Evolutionary conservation across 208 protist species (phyloP).

Genomic region (Crithidia brevicula): DNA sequence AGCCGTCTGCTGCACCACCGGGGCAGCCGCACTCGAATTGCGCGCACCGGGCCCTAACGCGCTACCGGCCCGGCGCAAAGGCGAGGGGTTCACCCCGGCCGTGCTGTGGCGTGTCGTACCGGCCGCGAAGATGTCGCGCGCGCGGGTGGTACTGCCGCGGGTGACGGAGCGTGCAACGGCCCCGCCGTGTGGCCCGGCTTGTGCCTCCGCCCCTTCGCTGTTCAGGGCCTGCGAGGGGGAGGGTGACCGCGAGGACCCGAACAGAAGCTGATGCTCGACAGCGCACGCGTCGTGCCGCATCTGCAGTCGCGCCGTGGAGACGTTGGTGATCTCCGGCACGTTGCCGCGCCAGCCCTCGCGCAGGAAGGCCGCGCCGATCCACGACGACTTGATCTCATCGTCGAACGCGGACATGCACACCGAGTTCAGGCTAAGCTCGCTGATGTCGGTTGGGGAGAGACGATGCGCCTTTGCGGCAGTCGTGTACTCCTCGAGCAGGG

Average conservation of each 20-base stretch:
- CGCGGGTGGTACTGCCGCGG: too few relatives aligned
- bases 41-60: background rate
- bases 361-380: slow-evolving; percentile 76
- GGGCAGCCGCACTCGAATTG: background rate
- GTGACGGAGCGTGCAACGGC: too few relatives aligned
- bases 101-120: too few relatives aligned
- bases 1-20: slow-evolving; percentile 13
- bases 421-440: slow-evolving; percentile 86
- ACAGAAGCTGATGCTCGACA: slow-evolving; percentile 54
- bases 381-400: slow-evolving; percentile 46
- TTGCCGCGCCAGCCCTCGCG: slow-evolving; percentile 66
- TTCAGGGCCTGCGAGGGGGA: background rate
- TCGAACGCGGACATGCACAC: slow-evolving; percentile 87
- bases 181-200: too few relatives aligned
- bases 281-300: slow-evolving; percentile 75
- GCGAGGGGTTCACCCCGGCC: too few relatives aligned
- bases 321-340: slow-evolving; percentile 60
- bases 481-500: slow-evolving; percentile 90
- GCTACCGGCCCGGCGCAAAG: slow-evolving; percentile 10
- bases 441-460: slow-evolving; percentile 79
- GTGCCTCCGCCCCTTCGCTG: too few relatives aligned
- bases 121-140: too few relatives aligned
- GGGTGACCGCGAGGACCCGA: background rate
- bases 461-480: slow-evolving; percentile 67
- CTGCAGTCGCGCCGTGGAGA: slow-evolving; percentile 74